Base-by-base conservation (phyloP, 1,284 basidiomycete genomes). In the Mycena sp. region DNA sequence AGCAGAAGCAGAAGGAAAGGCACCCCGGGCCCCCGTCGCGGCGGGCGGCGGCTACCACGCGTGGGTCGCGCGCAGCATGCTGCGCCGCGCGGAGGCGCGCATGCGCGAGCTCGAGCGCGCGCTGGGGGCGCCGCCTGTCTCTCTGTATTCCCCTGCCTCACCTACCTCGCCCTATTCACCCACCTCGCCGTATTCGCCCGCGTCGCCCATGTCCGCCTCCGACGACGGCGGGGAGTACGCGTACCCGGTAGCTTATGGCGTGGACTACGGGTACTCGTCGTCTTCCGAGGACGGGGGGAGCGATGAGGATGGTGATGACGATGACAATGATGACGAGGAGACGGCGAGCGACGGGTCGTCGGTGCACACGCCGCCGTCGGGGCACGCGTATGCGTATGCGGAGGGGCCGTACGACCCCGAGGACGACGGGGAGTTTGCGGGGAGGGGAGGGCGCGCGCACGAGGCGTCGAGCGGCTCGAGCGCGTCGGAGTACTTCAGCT, bases 61-160 rank as follows among this genome's bases (percentile, higher is more conserved):
- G 5, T 89, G 87, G 87, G 79, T 83, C 17, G 73, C 84, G 38
- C 78, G 81, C 29, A 86, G 84, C 69, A 84, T 85, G 76, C 75
- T 88, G 53, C 79, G 84, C 6, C 79, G 82, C 30, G 80, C 82
- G 6, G 75, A 82, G 61, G 78, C 78, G 35, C 78, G 81, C 40
- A 81, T 88, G 79, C 76, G 78, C 26, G 75, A 78, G 41, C 76
- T 88, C 44, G 71, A 84, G 17, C 71, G 71, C n/a, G 73, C 80
- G 41, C 55, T 59, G 9, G 58, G 58, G 45, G 65, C 64, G 26
- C 61, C 37, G 46, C 61, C 61, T 37, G 54, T 64, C 19, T 44
- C 61, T 37, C 23, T 51, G 38, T 58, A 61, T 53, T 61, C 58
- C 14, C 63, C 62, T 9, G 23, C 19, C 17, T 65, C 60, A 30